Evolutionary conservation across 352 stramenopile genomes (phyloP), one percentile per base, ranked within the genome.

Genomic region (Pythium biforme): DNA sequence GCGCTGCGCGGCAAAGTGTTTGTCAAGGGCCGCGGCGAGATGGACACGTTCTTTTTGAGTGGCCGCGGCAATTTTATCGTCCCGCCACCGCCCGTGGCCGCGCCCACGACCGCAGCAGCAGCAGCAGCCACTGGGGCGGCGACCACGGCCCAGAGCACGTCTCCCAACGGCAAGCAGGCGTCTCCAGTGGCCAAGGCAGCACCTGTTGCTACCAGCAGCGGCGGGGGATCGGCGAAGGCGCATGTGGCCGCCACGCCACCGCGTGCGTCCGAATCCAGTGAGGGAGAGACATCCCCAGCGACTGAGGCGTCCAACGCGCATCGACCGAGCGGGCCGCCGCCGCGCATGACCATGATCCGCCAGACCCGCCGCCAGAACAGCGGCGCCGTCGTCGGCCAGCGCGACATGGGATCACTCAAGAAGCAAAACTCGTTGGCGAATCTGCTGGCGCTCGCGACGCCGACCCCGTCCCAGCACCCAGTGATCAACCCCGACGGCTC

Each of bases 11-110:
- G 85, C 56, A 91, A 87, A 66, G 81, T 94, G 7, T 85, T 88
- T 55, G 82, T 93, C 49, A 92, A 95, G 62, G 88, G 86, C 27
- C 69, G 83, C 46, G 86, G 86, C 10, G 81, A 92, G 0, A 92
- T 96, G 88, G 75, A 86, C 62, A 94, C 85, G 17, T 96, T 88
- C 62, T 94, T 90, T 58, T 55, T 96, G 22, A 52, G 77, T 37
- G 80, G 80, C 8, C 83, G 86, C 19, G 77, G 79, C 27, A 76
- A 71, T 31, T 89, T 82, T 56, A 72, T 85, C 29, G 67, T 91
- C 11, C 74, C 80, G 4, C 78, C 77, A n/a, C 76, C 78, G 9
- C 25, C 66, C 34, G 34, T 17, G 6, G 34, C 14, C 12, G 34
- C 14, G 34, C 9, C 34, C 34, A 4, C 12, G 29, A 33, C 4